A percentile compares a stretch with the other conserved stretches of the same genome.
Evolutionary conservation across 1,139 yeast genomes (phyloP).

Genomic region (Nakaseomyces sp.): DNA sequence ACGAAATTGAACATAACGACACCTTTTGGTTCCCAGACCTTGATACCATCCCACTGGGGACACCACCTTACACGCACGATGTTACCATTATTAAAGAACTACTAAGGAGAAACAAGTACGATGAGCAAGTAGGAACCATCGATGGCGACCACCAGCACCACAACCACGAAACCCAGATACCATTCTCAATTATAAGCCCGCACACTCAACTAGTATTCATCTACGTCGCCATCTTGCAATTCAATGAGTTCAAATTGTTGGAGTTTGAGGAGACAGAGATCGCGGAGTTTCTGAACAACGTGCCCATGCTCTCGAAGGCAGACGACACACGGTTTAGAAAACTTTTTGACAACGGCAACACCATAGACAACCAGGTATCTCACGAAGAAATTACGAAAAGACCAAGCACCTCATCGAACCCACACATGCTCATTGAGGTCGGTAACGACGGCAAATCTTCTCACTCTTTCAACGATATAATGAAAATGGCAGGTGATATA

Average conservation of each 20-base stretch:
- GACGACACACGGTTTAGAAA: slow-evolving; percentile 28
- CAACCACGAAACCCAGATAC: slow-evolving; percentile 31
- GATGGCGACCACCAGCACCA: background rate
- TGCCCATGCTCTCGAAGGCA: slow-evolving; percentile 33
- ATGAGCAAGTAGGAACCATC: background rate
- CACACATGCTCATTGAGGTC: slow-evolving; percentile 28
- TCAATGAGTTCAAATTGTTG: slow-evolving; percentile 66
- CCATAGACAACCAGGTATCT: background rate
- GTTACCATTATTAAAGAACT: slow-evolving; percentile 26
- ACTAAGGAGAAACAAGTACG: slow-evolving; percentile 23
- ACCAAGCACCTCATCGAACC: slow-evolving; percentile 6
- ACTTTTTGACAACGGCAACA: slow-evolving; percentile 18
- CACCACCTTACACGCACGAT: slow-evolving; percentile 22
- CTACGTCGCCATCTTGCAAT: slow-evolving; percentile 68
- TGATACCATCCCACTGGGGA: slow-evolving; percentile 25
- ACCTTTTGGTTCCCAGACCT: slow-evolving; percentile 33
- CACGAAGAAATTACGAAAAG: slow-evolving; percentile 3
- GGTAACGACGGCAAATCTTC: slow-evolving; percentile 31
- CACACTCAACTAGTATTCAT: slow-evolving; percentile 72
- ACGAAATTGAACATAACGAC: slow-evolving; percentile 21
- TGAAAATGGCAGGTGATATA: slow-evolving; percentile 74
- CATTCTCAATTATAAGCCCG: slow-evolving; percentile 63
- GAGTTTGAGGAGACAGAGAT: slow-evolving; percentile 90
- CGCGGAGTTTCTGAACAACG: slow-evolving; percentile 60
- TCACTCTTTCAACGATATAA: slow-evolving; percentile 41